Percentiles rank a stretch among this genome's conserved stretches.
These are phyloP conservation scores for Inga oerstediana DNA, from an alignment of 306 rosid species.

Conservation along the genomic window DNA sequence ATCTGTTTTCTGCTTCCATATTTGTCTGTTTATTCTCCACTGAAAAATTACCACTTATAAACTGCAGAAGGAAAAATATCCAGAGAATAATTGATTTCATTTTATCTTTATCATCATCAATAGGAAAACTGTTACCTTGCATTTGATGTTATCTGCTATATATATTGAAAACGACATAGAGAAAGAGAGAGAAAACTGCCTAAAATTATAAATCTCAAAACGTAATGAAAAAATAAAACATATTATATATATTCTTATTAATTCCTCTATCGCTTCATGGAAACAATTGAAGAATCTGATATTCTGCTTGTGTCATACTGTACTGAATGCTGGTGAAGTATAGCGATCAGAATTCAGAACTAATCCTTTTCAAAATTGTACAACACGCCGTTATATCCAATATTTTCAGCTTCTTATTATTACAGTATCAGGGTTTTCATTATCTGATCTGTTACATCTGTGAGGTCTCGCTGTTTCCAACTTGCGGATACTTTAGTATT, in stretches of 20 bases:
- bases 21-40: not conserved
- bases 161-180: not conserved
- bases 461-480: constrained; percentile 15
- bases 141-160: not conserved
- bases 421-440: not conserved
- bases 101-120: not conserved
- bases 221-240: too few relatives aligned
- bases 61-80: not conserved
- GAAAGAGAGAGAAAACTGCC: not conserved
- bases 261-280: too few relatives aligned
- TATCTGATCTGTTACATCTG: not conserved
- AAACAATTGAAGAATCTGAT: constrained; percentile 23
- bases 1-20: not conserved
- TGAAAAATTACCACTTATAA: not conserved
- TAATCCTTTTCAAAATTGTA: constrained; percentile 14
- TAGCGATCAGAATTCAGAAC: constrained; percentile 23
- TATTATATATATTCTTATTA: too few relatives aligned
- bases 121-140: not conserved
- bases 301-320: constrained; percentile 27
- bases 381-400: constrained; percentile 3
- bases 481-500: constrained; percentile 17
- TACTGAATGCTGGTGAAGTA: constrained; percentile 3
- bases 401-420: not conserved
- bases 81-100: not conserved
- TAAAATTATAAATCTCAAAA: not conserved